Evolutionary conservation across 108 stramenopile species (phyloP), one percentile per base, ranked within the genome.

Genomic region (Skeletonema menzelii): DNA sequence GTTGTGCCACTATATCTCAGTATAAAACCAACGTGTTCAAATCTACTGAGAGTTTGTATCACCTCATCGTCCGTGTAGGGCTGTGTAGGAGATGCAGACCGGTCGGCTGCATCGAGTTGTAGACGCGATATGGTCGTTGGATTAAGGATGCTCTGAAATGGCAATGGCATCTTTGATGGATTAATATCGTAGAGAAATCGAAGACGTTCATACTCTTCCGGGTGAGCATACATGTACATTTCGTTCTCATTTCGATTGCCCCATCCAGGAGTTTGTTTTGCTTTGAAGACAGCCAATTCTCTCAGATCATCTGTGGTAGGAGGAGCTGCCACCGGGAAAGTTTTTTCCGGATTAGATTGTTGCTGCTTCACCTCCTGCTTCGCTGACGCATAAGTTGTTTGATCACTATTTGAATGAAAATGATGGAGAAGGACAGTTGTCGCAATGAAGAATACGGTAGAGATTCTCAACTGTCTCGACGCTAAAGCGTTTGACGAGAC

Each of bases 261-360:
- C 61, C 61, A 62, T 4, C 61, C 61, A 3, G 61, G 61, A 37
- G 61, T 62, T 62, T 34, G 61, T 34, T 34, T 62, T 20, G 34
- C 34, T 17, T n/a, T 34, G 17, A 22, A 4, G 32, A 62, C 61
- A 35, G 61, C 61, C n/a, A 35, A 7, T 17, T 62, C 32, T 31
- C 61, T 30, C 13, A 38, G 58, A 30, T 27, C 58, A 30, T 59
- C 30, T 27, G 46, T 47, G 5, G 19, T 19, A 5, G 17, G 1
- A 42, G 14, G 11, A 17, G n/a, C 19, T 47, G 3, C 11, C 46
- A 47, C 17, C n/a, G n/a, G n/a, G 46, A 1, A 19, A 2, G 7
- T 12, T 2, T 2, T 47, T 47, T n/a, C 17, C n/a, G 19, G 46
- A 47, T 19, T n/a, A 19, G 19, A 19, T 19, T 47, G 17, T 0